Base-by-base conservation (phyloP, 495 filamentous ascomycete species). In the Neurospora cerealis region DNA sequence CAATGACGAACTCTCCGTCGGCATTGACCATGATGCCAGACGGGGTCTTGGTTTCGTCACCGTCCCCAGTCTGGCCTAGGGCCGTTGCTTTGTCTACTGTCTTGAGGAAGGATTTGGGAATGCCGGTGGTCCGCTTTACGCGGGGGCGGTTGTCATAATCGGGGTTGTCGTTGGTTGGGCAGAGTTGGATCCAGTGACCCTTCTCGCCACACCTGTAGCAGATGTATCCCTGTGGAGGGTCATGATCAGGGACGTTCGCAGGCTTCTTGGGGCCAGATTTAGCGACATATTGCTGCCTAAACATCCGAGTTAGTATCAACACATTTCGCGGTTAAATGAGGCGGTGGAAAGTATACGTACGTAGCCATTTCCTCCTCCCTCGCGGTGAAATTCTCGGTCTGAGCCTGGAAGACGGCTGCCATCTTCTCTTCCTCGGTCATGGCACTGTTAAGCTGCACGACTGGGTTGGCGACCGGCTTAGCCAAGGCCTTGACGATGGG, bases 121-220 rank as follows among this genome's bases (percentile, higher is more conserved):
- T 98, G 72, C 96, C 96, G 19, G 96, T 98, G 15, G 96, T 97
- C 70, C 96, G 89, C 85, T 97, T 97, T 69, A 98, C 91, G 69
- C 94, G 89, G 69, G 94, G 93, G 38, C 92, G 91, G 74, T 93
- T 92, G 82, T 98, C 95, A 78, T 92, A 98, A 60, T 93, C 93
- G 4, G 96, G 95, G 77, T 99, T 95, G 80, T 97, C 93, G 80
- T 99, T 99, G 19, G 96, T 99, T 21, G 96, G 96, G 75, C 96
- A 99, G 13, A 90, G 89, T 83, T 98, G 93, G 72, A 99, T 99
- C 94, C 95, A 98, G 81, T 99, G 96, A 32, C 96, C 96, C 85
- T 98, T 99, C 82, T 98, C 92, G 73, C 94, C 92, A 82, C 96
- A 99, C n/a, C 96, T 92, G 78, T 98, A 97, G 83, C 96, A 99